Conservation (phyloP, 2,329 filamentous ascomycete species). For the Sclerotinia minor region DNA sequence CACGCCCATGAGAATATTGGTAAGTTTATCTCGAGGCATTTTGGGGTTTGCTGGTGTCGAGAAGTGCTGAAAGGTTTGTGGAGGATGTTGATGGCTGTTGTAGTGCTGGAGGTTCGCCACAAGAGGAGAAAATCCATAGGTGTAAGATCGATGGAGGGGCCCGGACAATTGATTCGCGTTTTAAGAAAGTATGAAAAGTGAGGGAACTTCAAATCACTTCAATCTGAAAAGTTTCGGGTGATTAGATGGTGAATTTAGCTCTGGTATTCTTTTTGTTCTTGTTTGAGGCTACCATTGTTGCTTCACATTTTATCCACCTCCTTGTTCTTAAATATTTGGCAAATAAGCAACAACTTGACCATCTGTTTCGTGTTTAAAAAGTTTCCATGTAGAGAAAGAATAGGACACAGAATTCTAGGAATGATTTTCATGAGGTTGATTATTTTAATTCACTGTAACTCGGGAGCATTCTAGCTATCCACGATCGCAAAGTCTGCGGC, state of each 20-base stretch:
- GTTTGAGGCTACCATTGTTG: background rate
- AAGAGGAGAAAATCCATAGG: background rate
- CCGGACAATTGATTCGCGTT: background rate
- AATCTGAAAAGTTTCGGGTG: background rate
- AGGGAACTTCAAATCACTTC: background rate
- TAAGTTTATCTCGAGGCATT: background rate
- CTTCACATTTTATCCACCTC: rapidly evolving
- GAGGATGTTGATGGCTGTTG: background rate
- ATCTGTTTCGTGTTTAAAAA: background rate
- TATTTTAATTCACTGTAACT: background rate
- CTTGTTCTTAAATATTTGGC: background rate
- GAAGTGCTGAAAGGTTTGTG: background rate
- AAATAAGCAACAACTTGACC: background rate
- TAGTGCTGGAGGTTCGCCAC: background rate
- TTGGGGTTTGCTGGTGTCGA: background rate
- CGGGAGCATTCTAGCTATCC: background rate
- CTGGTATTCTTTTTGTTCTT: background rate
- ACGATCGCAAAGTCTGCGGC: background rate
- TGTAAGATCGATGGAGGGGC: background rate
- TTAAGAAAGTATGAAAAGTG: background rate
- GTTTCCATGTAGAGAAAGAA: background rate
- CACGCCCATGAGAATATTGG: too few species aligned
- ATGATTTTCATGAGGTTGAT: background rate
- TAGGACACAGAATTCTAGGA: background rate
- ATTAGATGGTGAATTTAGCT: background rate